Conservation (phyloP, 176 grass and related monocot species). For the Avena sativa region DNA sequence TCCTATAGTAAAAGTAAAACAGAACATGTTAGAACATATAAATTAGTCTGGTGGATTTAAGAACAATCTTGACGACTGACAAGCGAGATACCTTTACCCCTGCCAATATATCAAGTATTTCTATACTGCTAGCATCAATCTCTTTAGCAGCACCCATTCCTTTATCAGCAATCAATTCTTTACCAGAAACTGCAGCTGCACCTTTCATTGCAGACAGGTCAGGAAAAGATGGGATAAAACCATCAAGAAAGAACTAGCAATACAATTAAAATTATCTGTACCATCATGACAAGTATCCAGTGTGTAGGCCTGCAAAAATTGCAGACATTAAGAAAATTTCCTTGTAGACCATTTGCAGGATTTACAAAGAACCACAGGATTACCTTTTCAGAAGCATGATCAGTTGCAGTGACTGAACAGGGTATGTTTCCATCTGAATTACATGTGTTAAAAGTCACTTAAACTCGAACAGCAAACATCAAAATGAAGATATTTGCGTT, state of each 20-base stretch:
- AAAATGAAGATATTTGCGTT: constrained; percentile 25
- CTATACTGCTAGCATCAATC: constrained; percentile 18
- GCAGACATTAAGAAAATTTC: constrained; percentile 17
- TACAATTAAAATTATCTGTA: constrained; percentile 26
- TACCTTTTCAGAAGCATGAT: constrained; percentile 43
- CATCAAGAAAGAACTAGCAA: constrained; percentile 26
- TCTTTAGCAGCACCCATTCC: constrained; percentile 23
- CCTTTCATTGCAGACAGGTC: constrained; percentile 26
- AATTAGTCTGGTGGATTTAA: background rate
- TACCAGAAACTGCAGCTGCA: constrained; percentile 42
- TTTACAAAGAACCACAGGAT: constrained; percentile 32
- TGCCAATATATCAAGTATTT: constrained; percentile 45
- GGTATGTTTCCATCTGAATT: constrained; percentile 35
- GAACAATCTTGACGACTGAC: background rate
- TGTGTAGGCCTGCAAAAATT: constrained; percentile 47
- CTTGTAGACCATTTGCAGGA: background rate
- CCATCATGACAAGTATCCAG: constrained; percentile 39
- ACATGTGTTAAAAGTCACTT: background rate
- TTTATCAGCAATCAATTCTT: constrained; percentile 40
- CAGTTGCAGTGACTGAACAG: constrained; percentile 13
- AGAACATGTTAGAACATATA: constrained; percentile 5
- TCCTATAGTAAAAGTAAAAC: constrained; percentile 37
- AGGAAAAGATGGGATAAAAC: constrained; percentile 5
- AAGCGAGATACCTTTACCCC: constrained; percentile 51
- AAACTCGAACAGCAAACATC: constrained; percentile 11